phyloP scores from a whole-genome alignment of 2,329 filamentous ascomycete species.

The Dactylella cylindrospora region DNA sequence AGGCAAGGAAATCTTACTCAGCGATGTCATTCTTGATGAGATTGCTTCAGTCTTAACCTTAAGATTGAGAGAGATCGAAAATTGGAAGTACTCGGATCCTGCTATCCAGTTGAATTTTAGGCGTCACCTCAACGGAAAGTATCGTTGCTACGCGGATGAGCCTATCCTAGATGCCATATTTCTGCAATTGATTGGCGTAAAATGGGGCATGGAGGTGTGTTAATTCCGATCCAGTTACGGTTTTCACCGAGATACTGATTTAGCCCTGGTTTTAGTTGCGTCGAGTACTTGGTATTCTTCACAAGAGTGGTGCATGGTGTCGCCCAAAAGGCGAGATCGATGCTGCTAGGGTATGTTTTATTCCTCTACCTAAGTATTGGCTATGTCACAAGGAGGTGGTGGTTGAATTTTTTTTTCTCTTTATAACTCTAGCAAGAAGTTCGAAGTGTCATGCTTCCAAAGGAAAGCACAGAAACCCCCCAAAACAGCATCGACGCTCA shows the following conservation, averaged over 20 bases:
- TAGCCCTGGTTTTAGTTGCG: conserved; percentile 9
- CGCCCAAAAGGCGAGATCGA: conserved; percentile 21
- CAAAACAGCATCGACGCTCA: conserved; percentile 1
- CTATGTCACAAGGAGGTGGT: not conserved
- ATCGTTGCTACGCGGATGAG: conserved; percentile 63
- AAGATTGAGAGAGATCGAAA: conserved; percentile 52
- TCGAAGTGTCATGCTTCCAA: conserved; percentile 11
- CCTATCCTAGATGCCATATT: conserved; percentile 62
- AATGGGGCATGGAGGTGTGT: conserved; percentile 56
- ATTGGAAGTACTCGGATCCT: conserved; percentile 57
- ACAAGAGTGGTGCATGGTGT: conserved; percentile 19
- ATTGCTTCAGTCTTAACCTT: conserved; percentile 38
- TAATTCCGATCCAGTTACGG: not conserved
- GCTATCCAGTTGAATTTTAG: conserved; percentile 58
- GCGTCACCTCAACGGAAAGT: conserved; percentile 61
- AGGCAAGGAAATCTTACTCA: conserved; percentile 39
- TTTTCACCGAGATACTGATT: not conserved
- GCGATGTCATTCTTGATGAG: conserved; percentile 27
- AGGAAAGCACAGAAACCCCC: not conserved
- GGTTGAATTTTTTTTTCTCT: not conserved
- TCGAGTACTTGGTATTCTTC: conserved; percentile 15
- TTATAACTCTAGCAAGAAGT: conserved; percentile 23
- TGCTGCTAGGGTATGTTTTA: conserved; percentile 22
- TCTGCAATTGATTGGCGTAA: conserved; percentile 59
- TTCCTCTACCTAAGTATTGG: not conserved